phyloP scores from a whole-genome alignment of 305 asterid species.

The Fraxinus sp. region DNA sequence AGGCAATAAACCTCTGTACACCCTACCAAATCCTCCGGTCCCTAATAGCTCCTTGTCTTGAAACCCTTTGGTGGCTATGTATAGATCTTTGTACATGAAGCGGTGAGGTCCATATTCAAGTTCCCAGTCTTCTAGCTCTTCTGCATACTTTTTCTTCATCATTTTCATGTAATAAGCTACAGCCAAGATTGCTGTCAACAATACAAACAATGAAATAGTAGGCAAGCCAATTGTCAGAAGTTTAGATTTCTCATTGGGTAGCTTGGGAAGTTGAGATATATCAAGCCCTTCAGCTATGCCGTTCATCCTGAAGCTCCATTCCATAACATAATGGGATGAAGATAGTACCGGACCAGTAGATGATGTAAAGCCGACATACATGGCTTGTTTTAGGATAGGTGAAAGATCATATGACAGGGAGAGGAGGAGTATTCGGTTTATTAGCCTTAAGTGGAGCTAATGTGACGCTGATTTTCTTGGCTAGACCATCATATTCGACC shows the following conservation, averaged over 20 bases:
- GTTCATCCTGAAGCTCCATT: constrained; percentile 45
- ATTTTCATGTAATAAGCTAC: no score
- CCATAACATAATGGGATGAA: constrained; percentile 42
- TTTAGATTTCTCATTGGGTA: constrained; percentile 31
- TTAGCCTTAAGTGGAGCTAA: constrained; percentile 30
- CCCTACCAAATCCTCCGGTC: constrained; percentile 64
- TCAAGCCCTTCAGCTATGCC: constrained; percentile 22
- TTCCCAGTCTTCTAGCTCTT: no score
- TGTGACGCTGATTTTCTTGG: constrained; percentile 45
- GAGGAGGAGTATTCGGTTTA: constrained; percentile 43
- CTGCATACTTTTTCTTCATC: no score
- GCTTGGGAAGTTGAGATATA: constrained; percentile 30
- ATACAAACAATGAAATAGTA: not conserved
- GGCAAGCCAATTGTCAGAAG: constrained; percentile 36
- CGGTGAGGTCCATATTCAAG: no score
- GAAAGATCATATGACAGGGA: constrained; percentile 26
- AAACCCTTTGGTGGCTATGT: no score
- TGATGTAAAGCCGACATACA: constrained; percentile 50
- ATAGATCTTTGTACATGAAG: no score
- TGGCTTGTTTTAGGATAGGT: not conserved
- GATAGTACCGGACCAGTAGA: constrained; percentile 14
- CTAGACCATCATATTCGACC: constrained; percentile 19
- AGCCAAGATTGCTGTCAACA: no score
- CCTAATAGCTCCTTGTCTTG: constrained; percentile 23
- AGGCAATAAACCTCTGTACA: constrained; percentile 52